Evolutionary conservation across 2,329 filamentous ascomycete species (phyloP), one percentile per base, ranked within the genome.

Genomic region (Colletotrichum sp.): DNA sequence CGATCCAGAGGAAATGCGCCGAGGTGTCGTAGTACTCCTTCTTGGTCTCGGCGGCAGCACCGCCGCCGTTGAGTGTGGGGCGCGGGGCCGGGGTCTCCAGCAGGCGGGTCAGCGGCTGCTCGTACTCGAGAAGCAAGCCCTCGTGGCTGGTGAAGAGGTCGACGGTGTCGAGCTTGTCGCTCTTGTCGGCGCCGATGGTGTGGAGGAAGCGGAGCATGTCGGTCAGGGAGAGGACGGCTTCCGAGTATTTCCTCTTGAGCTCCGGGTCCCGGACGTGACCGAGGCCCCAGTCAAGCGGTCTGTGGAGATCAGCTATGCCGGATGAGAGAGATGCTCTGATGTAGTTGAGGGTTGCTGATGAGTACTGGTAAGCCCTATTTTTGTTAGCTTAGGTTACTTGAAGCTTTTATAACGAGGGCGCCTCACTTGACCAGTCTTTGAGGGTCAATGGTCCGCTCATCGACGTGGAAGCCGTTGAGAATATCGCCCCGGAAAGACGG

Each of bases 1-100:
- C 97, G 80, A 99, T 98, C 97, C 97, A 99, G 84, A 99, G 91
- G 88, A 99, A 99, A 84, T 99, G 97, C 0, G 95, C 95, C 6
- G 95, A 98, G 0, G 96, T 99, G 86, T 98, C 94, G 87, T 98
- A 99, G 90, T 95, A 98, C 81, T 93, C 92, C 81, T 91, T 91
- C 26, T 78, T 77, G 12, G 78, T 76, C n/a, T 80, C 84, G 66
- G 87, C 18, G 8, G 24, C 30, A 18, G 59, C 59, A 69, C 80
- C 78, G 77, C 81, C 77, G 30, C 83, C 80, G 75, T 82, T 80
- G 36, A 67, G 21, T 44, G 71, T 44, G 60, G 71, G 72, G 69
- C 60, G 78, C 84, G 78, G 87, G 21, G 86, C 83, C 3, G 94
- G 94, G 79, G 92, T 91, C 78, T 92, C 93, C 74, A 98, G 89